These are phyloP conservation scores for Penicillium sp. DNA, from an alignment of 2,329 filamentous ascomycete genomes.

Conservation along the genomic window DNA sequence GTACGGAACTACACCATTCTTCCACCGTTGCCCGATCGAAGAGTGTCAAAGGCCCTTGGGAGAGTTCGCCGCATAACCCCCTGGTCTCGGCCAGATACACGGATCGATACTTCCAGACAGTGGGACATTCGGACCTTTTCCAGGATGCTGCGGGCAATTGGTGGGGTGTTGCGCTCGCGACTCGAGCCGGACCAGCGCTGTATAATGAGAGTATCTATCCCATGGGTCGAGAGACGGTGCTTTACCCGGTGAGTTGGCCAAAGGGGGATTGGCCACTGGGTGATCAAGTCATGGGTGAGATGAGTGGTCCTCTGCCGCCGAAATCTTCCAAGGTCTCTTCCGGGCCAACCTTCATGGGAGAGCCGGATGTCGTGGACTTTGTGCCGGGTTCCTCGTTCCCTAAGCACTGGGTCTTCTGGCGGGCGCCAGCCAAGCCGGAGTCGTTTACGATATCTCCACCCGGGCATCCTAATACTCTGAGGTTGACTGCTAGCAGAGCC, in stretches of 20 bases:
- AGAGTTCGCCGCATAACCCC: conserved; percentile 47
- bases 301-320: conserved; percentile 14
- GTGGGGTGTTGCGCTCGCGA: conserved; percentile 54
- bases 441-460: conserved; percentile 43
- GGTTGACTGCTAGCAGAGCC: conserved; percentile 51
- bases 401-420: conserved; percentile 59
- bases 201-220: conserved; percentile 42
- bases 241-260: conserved; percentile 53
- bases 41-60: conserved; percentile 42
- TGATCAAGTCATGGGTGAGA: conserved; percentile 15
- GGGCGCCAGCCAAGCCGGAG: conserved; percentile 47
- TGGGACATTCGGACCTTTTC: conserved; percentile 60
- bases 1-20: background rate
- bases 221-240: conserved; percentile 58
- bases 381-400: conserved; percentile 48
- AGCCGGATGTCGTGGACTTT: conserved; percentile 52
- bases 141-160: conserved; percentile 53
- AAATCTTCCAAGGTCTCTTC: conserved; percentile 10
- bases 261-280: conserved; percentile 50
- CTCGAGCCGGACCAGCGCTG: conserved; percentile 39
- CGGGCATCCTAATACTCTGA: conserved; percentile 48
- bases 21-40: conserved; percentile 29
- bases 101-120: conserved; percentile 49
- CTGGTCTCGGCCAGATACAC: conserved; percentile 43
- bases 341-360: conserved; percentile 44